Evolutionary conservation across 345 rosid genomes (phyloP), one percentile per base, ranked within the genome.

Genomic region (Citrus glauca): DNA sequence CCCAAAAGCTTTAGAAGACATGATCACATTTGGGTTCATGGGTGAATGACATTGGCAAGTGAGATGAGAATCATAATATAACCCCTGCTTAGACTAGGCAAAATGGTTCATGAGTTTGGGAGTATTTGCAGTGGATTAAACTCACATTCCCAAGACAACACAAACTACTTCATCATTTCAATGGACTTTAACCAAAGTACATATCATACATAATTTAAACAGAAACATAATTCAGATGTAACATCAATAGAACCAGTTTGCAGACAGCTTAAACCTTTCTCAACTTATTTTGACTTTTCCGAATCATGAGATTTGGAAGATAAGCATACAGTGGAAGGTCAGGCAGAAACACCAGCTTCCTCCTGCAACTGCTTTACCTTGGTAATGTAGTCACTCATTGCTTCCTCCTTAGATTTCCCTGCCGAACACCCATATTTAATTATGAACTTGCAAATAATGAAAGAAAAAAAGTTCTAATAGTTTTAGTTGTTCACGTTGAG

Each of bases 351-450:
- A 30, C 76, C 85, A 56, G 84, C 87, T 76, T 82, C 89, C 81
- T 93, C 95, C 81, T 22, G 78, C 87, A 93, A 79, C 87, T 91
- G 94, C 82, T 93, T 90, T 35, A 88, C 95, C 88, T 93, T 93
- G 53, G 91, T 90, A 82, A 93, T 90, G 62, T 93, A 91, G 76
- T 93, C 95, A 74, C 66, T 70, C 94, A 90, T 93, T 33, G 97
- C 95, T 78, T 88, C 92, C 0, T 93, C 95, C 79, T 83, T 83
- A 2, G 97, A 79, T 88, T 93, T 93, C 66, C 67, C 97, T 91
- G 81, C 71, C 37, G 72, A 38, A 74, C 38, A 35, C 38, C 30
- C 74, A 77, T 14, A 64, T 71, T 20, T 20, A 9, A 13, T 7
- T 8, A 27, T 20, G 42, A 24, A 55, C 19, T 50, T 63, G 40